Percentiles rank a stretch among this genome's conserved stretches.
These are phyloP conservation scores for Phaseolus coccineus DNA, from an alignment of 331 rosid species.

Conservation along the genomic window DNA sequence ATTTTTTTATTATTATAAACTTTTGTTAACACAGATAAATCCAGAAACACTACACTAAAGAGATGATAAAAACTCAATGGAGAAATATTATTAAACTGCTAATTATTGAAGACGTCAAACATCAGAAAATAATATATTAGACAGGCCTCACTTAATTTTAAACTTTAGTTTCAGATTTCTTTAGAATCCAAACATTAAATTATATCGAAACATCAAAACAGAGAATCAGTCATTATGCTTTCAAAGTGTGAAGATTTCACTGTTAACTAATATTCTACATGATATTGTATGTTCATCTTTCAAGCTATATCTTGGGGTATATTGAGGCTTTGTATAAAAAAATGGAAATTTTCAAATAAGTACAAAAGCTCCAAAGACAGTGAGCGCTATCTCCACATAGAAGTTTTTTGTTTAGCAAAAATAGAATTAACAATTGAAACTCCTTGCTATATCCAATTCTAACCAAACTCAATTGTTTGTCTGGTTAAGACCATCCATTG, in stretches of 20 bases:
- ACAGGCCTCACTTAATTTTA: constrained; percentile 1
- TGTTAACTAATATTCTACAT: constrained; percentile 15
- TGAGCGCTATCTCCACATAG: constrained; percentile 19
- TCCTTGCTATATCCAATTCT: constrained; percentile 23
- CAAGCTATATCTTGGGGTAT: constrained; percentile 5
- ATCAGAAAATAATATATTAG: constrained; percentile 25
- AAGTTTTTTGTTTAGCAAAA: constrained; percentile 18
- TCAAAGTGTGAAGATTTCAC: constrained; percentile 3
- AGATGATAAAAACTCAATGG: not conserved
- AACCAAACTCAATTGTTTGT: constrained; percentile 24
- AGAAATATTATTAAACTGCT: not conserved
- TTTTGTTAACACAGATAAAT: not conserved
- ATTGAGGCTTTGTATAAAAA: constrained; percentile 24
- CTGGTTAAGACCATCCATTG: constrained; percentile 31
- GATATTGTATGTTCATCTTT: constrained; percentile 33
- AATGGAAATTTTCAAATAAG: not conserved
- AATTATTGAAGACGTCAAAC: constrained; percentile 24
- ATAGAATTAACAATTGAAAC: constrained; percentile 27
- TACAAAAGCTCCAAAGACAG: constrained; percentile 27
- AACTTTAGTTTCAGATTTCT: constrained; percentile 27
- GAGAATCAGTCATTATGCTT: constrained; percentile 9
- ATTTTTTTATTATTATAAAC: not conserved
- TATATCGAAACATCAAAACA: constrained; percentile 31
- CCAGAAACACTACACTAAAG: not conserved
- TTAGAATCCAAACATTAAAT: constrained; percentile 18